Evolutionary conservation across 768 basidiomycete species (phyloP), one percentile per base, ranked within the genome.

Genomic region (Lepiota brunneoincarnata): DNA sequence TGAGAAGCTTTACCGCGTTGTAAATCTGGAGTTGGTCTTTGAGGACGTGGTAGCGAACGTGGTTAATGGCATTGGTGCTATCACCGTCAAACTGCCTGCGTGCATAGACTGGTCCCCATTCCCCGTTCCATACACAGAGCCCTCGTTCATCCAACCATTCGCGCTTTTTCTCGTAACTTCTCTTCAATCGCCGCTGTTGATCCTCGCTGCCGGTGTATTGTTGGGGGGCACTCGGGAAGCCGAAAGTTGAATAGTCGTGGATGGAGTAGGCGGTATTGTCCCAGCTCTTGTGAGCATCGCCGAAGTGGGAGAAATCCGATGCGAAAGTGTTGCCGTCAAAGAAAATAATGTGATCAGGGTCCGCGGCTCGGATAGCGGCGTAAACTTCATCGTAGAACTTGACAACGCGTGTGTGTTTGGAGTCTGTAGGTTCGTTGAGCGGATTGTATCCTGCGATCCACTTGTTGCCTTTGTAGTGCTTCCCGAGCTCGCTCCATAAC

Each of bases 391-490:
- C 77, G 70, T 92, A 92, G 72, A 86, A 91, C 6, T 58, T 65
- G 57, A 91, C 62, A 49, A 93, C 69, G 43, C 84, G 75, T 10
- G 72, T 77, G 67, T 89, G 87, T 44, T 81, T 72, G 14, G 83
- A 72, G 64, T 92, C 91, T 2, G 89, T 82, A 35, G 88, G 78
- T 70, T 93, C 91, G 77, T 93, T 94, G 43, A 93, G 73, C 3
- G 85, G 87, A 68, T 93, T 93, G 71, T 89, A 93, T 15, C 91
- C 89, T 1, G 89, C 91, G 55, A 93, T 83, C 90, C 90, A 91
- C 57, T 81, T 76, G 68, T 93, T 89, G 54, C 73, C 77, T 58
- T 77, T 84, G 75, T 92, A 91, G 66, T 89, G 88, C 62, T 73
- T 75, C 0, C 91, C 87, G 31, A 92, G 75, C 62, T 89, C 73